Percentiles rank a stretch among this genome's conserved stretches.
Evolutionary conservation across 768 basidiomycete genomes (phyloP).

Genomic region (Tephrocybe sp.): DNA sequence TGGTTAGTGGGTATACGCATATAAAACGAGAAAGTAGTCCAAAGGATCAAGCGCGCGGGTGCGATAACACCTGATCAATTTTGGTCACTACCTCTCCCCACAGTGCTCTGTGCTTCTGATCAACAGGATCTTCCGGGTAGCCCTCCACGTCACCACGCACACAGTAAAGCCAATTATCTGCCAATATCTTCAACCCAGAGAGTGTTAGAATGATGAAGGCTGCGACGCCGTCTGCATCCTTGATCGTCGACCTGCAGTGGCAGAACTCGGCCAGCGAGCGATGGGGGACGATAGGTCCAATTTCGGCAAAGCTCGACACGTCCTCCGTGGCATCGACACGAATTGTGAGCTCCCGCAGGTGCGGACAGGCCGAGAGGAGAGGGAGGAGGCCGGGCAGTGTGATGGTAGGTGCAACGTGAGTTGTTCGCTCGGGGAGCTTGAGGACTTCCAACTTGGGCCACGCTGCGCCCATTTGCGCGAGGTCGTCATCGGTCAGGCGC

Average conservation of each 20-base stretch:
- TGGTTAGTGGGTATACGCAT: too few species aligned
- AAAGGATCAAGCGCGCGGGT: background rate
- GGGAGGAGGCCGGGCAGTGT: conserved; percentile 9
- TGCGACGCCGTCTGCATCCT: conserved; percentile 2
- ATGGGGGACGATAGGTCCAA: conserved; percentile 8
- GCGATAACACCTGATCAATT: conserved; percentile 6
- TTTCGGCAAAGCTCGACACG: conserved; percentile 5
- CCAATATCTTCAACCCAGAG: conserved; percentile 2
- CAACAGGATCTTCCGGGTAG: conserved; percentile 8
- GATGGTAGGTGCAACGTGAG: background rate
- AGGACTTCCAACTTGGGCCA: conserved; percentile 12
- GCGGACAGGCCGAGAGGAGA: conserved; percentile 3
- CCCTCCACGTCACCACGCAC: conserved; percentile 2
- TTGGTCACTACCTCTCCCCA: conserved; percentile 8
- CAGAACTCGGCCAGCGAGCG: conserved; percentile 6
- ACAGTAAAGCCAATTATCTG: conserved; percentile 9
- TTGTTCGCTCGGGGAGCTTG: conserved; percentile 8
- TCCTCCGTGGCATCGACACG: conserved; percentile 12
- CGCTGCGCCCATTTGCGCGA: conserved; percentile 6
- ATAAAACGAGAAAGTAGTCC: background rate
- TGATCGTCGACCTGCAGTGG: conserved; percentile 12
- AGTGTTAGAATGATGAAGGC: conserved; percentile 2
- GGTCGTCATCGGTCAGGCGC: conserved; percentile 5
- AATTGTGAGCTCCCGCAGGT: conserved; percentile 9
- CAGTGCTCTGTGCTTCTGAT: conserved; percentile 3